A percentile compares a stretch with the other conserved stretches of the same genome.
Conservation (phyloP, 202 grass and related monocot genomes). For the Zizania palustris region DNA sequence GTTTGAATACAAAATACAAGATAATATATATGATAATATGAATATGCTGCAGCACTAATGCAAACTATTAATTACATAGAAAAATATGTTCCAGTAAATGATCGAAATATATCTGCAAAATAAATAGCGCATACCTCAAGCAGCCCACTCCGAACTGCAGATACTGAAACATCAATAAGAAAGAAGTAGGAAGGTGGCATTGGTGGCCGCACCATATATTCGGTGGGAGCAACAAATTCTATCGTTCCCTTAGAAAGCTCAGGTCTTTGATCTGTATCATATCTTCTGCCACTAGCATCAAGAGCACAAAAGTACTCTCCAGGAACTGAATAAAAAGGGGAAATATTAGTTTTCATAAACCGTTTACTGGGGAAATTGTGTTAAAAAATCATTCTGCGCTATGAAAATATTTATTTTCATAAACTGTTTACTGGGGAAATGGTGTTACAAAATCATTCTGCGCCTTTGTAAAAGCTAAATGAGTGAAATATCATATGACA, state of each 20-base stretch:
- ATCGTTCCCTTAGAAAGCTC: constrained; percentile 90
- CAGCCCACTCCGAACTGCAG: constrained; percentile 72
- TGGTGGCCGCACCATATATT: constrained; percentile 98
- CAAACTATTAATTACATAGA: not conserved
- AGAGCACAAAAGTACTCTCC: constrained; percentile 84
- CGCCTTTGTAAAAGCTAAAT: not conserved
- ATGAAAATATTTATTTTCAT: constrained; percentile 12
- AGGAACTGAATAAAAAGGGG: constrained; percentile 61
- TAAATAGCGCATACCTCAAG: constrained; percentile 70
- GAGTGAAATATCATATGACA: constrained; percentile 24
- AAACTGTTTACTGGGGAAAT: constrained; percentile 8
- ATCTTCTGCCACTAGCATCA: constrained; percentile 89
- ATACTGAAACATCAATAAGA: constrained; percentile 87
- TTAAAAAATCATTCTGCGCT: constrained; percentile 17
- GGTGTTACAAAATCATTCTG: constrained; percentile 26
- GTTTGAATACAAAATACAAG: not conserved
- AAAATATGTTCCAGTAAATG: not conserved
- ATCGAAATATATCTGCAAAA: constrained; percentile 8
- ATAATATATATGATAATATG: constrained; percentile 5
- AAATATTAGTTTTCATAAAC: constrained; percentile 14
- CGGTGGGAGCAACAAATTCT: constrained; percentile 93
- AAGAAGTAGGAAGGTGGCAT: constrained; percentile 98
- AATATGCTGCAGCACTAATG: not conserved
- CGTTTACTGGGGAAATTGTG: constrained; percentile 7
- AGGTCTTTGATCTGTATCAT: constrained; percentile 85